These are phyloP conservation scores for Clavispora vitiphila DNA, from an alignment of 805 yeast genomes.

Conservation along the genomic window DNA sequence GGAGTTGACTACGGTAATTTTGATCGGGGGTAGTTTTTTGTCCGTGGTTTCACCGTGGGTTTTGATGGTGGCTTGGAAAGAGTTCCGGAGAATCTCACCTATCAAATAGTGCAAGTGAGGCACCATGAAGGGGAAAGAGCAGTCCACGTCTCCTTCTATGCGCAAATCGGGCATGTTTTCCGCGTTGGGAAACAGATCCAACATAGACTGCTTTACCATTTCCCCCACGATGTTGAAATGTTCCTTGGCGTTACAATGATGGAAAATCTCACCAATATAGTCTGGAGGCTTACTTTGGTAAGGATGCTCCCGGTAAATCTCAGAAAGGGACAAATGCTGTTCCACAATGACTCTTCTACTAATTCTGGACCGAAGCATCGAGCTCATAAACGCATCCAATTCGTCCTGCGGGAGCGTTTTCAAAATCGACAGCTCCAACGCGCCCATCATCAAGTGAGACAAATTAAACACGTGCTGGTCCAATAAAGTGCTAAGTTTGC, in stretches of 20 bases:
- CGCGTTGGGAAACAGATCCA: slow-evolving; percentile 45
- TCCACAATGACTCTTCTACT: slow-evolving; percentile 87
- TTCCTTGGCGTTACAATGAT: slow-evolving; percentile 68
- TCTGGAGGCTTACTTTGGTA: slow-evolving; percentile 46
- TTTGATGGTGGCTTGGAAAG: slow-evolving; percentile 74
- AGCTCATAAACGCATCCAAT: slow-evolving; percentile 70
- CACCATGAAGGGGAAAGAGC: slow-evolving; percentile 75
- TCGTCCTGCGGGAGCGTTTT: slow-evolving; percentile 52
- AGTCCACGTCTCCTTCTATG: slow-evolving; percentile 66
- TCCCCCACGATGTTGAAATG: slow-evolving; percentile 54
- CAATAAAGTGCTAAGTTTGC: slow-evolving; percentile 55
- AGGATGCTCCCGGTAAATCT: slow-evolving; percentile 50
- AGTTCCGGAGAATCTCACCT: slow-evolving; percentile 83
- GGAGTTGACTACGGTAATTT: slow-evolving; percentile 66
- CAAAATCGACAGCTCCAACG: slow-evolving; percentile 69
- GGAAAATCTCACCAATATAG: slow-evolving; percentile 74
- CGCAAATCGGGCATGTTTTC: slow-evolving; percentile 66
- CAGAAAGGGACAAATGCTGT: slow-evolving; percentile 79
- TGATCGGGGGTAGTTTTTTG: slow-evolving; percentile 61
- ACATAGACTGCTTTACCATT: slow-evolving; percentile 47
- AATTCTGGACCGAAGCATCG: slow-evolving; percentile 78
- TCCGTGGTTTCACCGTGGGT: slow-evolving; percentile 25
- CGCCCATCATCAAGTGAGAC: slow-evolving; percentile 91
- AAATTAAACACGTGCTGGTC: slow-evolving; percentile 77
- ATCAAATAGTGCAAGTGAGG: slow-evolving; percentile 82